A percentile compares a stretch with the other conserved stretches of the same genome.
Conservation (phyloP, 2,329 filamentous ascomycete species). For the Thielaviopsis populi region DNA sequence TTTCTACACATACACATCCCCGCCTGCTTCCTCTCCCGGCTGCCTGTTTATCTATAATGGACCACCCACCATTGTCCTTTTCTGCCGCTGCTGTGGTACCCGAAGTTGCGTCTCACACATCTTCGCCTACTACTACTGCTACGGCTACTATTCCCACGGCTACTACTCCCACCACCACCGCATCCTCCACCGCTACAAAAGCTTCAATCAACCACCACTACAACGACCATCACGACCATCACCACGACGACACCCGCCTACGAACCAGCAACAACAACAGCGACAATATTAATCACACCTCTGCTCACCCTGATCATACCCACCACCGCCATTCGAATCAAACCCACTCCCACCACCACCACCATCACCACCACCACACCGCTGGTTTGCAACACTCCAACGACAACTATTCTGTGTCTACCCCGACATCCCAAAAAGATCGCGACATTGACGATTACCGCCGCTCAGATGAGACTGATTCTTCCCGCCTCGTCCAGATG, state of each 20-base stretch:
- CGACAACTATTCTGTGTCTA: not conserved
- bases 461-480: conserved; percentile 13
- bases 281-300: too few relatives aligned
- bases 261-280: not conserved
- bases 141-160: not conserved
- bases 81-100: not conserved
- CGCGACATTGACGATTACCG: conserved; percentile 8
- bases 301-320: not conserved
- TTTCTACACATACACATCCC: not conserved
- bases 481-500: conserved; percentile 38
- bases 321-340: not conserved
- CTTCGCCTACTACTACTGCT: not conserved
- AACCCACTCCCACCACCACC: not conserved
- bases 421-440: not conserved
- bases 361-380: not conserved
- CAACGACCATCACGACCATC: not conserved
- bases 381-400: not conserved
- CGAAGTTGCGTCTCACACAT: not conserved
- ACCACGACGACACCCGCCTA: not conserved
- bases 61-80: conserved; percentile 2
- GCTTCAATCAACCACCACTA: not conserved
- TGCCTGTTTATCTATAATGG: conserved; percentile 3
- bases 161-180: conserved; percentile 2
- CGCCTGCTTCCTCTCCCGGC: not conserved
- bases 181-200: not conserved